phyloP scores from a whole-genome alignment of 805 yeast genomes.

The Yamadazyma laniorum region DNA sequence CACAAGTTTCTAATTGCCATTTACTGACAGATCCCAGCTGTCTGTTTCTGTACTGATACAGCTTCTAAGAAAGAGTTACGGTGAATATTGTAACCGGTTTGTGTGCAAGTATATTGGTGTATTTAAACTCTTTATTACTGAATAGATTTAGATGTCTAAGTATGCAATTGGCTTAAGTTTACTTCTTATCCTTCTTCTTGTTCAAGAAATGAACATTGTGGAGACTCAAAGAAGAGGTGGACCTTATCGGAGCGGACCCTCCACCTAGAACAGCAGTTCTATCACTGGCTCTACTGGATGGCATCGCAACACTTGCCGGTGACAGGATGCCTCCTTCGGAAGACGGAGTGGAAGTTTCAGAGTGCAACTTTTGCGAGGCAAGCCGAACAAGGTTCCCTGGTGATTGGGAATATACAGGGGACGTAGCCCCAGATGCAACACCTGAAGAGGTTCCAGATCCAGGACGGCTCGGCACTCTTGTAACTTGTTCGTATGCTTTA shows the following conservation, averaged over 20 bases:
- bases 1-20: no score
- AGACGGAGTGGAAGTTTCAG: background rate
- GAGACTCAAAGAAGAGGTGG: slow-evolving; percentile 14
- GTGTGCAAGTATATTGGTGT: no score
- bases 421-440: slow-evolving; percentile 33
- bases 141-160: no score
- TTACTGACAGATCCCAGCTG: no score
- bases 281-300: slow-evolving; percentile 32
- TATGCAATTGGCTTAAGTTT: background rate
- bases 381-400: slow-evolving; percentile 22
- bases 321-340: slow-evolving; percentile 2
- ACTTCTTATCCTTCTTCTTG: slow-evolving; percentile 27
- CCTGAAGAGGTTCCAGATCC: slow-evolving; percentile 39
- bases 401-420: no score
- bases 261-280: slow-evolving; percentile 22
- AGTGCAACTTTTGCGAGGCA: background rate
- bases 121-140: no score
- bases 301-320: slow-evolving; percentile 17
- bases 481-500: slow-evolving; percentile 25
- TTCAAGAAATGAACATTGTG: slow-evolving; percentile 30
- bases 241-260: slow-evolving; percentile 11
- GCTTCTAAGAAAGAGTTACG: no score
- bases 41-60: no score
- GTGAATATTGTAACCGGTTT: no score
- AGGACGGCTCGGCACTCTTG: slow-evolving; percentile 21